Conservation (phyloP, 345 rosid species). For the Syzygium oleosum region DNA sequence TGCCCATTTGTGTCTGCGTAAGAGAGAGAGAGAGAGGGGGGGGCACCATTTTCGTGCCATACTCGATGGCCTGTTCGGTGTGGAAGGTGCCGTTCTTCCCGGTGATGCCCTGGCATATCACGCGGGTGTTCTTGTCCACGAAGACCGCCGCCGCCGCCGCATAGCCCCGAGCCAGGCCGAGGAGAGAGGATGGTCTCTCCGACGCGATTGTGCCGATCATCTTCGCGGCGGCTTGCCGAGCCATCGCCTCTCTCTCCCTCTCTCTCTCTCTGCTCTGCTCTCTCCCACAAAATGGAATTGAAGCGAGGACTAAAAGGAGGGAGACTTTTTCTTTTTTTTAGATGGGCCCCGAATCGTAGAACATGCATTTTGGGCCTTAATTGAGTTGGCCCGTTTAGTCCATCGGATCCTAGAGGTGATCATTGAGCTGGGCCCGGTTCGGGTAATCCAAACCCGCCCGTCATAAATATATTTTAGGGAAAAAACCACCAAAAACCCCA, state of each 20-base stretch:
- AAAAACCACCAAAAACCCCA: no score
- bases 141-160: constrained; percentile 72
- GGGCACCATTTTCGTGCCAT: constrained; percentile 86
- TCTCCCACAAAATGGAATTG: background rate
- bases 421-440: background rate
- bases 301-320: background rate
- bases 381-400: background rate
- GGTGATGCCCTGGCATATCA: constrained; percentile 93
- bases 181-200: constrained; percentile 7
- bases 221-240: constrained; percentile 32
- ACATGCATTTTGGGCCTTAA: background rate
- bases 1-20: background rate
- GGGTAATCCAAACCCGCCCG: background rate
- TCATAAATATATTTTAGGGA: background rate
- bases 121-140: constrained; percentile 83
- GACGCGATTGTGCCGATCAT: constrained; percentile 28
- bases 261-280: background rate
- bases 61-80: constrained; percentile 94
- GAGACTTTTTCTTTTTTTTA: background rate
- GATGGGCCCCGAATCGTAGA: background rate
- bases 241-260: constrained; percentile 14
- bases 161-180: constrained; percentile 25
- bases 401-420: background rate
- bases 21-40: background rate
- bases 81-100: constrained; percentile 91